Evolutionary conservation across 2,329 filamentous ascomycete genomes (phyloP), one percentile per base, ranked within the genome.

Genomic region (Epicoccum nigrum): DNA sequence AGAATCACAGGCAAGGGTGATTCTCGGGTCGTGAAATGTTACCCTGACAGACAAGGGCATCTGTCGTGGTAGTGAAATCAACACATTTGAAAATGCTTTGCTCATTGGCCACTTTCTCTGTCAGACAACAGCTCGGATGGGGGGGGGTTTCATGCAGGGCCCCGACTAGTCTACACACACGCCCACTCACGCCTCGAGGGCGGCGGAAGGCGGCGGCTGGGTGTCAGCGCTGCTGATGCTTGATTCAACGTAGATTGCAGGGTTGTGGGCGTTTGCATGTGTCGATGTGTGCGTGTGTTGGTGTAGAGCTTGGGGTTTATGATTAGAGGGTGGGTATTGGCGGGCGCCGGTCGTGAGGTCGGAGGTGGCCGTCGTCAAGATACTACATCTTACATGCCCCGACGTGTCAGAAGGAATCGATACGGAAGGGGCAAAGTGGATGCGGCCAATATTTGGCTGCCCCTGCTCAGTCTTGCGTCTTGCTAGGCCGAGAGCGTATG

Each of bases 231-330:
- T 23, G 48, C 48, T 30, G 41, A 45, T 40, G 48, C 48, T 45
- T 51, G 41, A 40, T 51, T 35, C 23, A 51, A 51, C 41, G 48
- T 51, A 35, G 7, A 17, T 17, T 16, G 33, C 34, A 41, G 48
- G 41, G 12, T 41, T 11, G 34, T 44, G 33, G 41, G 16, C 23
- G 17, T 20, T 34, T 28, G 33, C 28, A 34, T 23, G 19, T 39
- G 35, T 34, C 23, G 41, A 30, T 34, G 27, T 44, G 40, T 5
- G 17, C 33, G 13, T 12, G 19, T 13, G 7, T 17, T 21, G 33
- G 15, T n/a, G 27, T 7, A 15, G 4, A n/a, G n/a, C n/a, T n/a
- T 27, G 11, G 7, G 17, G 8, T 30, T 27, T 21, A n/a, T n/a
- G n/a, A n/a, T n/a, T 12, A 35, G 1, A 5, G 17, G 11, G 12